A percentile compares a stretch with the other conserved stretches of the same genome.
phyloP scores from a whole-genome alignment of 1,284 basidiomycete genomes.

The Kalmanozyma brasiliensis region DNA sequence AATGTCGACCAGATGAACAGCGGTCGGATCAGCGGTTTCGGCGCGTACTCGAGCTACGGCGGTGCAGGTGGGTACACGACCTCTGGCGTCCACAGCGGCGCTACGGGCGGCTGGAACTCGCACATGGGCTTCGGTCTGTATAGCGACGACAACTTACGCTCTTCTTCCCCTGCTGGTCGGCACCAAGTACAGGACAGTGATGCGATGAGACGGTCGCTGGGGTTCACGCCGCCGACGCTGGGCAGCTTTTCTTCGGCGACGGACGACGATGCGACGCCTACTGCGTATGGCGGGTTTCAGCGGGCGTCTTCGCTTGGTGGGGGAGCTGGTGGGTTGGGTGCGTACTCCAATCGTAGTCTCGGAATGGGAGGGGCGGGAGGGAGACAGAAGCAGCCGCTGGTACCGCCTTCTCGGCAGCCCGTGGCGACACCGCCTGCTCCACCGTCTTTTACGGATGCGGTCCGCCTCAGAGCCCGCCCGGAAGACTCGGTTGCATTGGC shows the following conservation, averaged over 20 bases:
- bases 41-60: constrained; percentile 36
- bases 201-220: constrained; percentile 13
- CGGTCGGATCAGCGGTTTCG: constrained; percentile 36
- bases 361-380: constrained; percentile 1
- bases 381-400: constrained; percentile 26
- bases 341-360: constrained; percentile 6
- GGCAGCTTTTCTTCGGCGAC: constrained; percentile 37
- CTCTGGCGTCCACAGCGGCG: constrained; percentile 34
- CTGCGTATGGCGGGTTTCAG: constrained; percentile 29
- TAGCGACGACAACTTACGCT: constrained; percentile 14
- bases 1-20: constrained; percentile 36
- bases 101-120: constrained; percentile 44
- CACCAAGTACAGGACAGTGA: neutral
- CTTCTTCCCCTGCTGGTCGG: constrained; percentile 3
- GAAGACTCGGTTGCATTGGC: constrained; percentile 36
- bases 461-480: constrained; percentile 33
- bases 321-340: constrained; percentile 3
- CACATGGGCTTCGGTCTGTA: constrained; percentile 35
- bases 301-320: constrained; percentile 32
- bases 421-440: constrained; percentile 11
- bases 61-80: constrained; percentile 29
- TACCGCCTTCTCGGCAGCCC: constrained; percentile 30
- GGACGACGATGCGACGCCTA: constrained; percentile 26
- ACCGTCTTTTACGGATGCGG: constrained; percentile 40
- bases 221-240: constrained; percentile 16